These are phyloP conservation scores for Meyerozyma sp. DNA, from an alignment of 1,139 yeast genomes.

Conservation along the genomic window DNA sequence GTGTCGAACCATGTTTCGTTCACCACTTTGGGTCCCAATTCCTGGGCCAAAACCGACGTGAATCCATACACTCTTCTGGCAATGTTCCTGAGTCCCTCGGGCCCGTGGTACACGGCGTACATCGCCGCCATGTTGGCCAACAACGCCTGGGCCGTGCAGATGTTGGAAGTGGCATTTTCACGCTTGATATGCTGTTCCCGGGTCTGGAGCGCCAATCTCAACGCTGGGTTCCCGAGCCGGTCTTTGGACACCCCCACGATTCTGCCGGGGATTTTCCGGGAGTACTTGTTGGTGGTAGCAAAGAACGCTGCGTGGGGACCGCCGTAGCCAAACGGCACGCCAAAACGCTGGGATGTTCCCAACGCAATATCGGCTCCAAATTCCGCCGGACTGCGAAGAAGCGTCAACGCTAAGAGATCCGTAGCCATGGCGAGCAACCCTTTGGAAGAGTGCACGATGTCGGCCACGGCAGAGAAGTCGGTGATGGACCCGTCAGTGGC, in stretches of 20 bases:
- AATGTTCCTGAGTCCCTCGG: constrained; percentile 77
- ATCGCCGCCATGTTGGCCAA: constrained; percentile 93
- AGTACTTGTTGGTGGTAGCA: constrained; percentile 71
- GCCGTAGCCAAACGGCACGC: constrained; percentile 96
- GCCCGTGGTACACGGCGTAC: constrained; percentile 96
- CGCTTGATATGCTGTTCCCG: constrained; percentile 97
- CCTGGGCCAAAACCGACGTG: constrained; percentile 66
- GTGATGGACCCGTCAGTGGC: constrained; percentile 74
- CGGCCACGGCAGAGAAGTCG: constrained; percentile 51
- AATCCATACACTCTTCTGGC: constrained; percentile 74
- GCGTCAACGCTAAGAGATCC: constrained; percentile 81
- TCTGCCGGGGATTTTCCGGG: constrained; percentile 95
- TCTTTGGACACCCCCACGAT: constrained; percentile 91
- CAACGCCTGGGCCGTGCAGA: constrained; percentile 96
- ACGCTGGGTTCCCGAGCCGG: constrained; percentile 81
- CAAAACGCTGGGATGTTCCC: constrained; percentile 93
- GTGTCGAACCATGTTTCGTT: constrained; percentile 85
- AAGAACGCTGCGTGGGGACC: constrained; percentile 99
- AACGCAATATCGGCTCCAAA: constrained; percentile 91
- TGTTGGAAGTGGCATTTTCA: constrained; percentile 95
- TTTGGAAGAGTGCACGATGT: constrained; percentile 62
- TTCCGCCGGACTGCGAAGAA: constrained; percentile 75
- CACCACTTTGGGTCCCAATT: constrained; percentile 41
- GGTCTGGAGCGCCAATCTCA: constrained; percentile 90
- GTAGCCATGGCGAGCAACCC: constrained; percentile 83